Conservation (phyloP, 2,329 filamentous ascomycete species). For the Zasmidium cellare region DNA sequence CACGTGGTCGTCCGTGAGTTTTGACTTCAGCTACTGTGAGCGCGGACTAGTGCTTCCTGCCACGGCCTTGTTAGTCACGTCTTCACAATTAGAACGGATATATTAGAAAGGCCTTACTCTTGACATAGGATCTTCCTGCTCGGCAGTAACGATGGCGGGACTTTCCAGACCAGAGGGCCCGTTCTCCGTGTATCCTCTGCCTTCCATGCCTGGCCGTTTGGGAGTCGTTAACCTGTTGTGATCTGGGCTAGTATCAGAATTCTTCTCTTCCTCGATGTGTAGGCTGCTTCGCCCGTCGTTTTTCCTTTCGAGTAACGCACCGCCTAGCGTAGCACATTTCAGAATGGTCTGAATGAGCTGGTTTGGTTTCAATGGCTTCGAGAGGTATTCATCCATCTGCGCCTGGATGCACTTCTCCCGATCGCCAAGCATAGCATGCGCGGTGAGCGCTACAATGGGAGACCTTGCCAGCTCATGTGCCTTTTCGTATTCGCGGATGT, state of each 20-base stretch:
- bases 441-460: conserved; percentile 94
- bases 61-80: conserved; percentile 7
- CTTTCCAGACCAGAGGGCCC: conserved; percentile 64
- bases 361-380: conserved; percentile 94
- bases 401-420: conserved; percentile 97
- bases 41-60: conserved; percentile 30
- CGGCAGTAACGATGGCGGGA: conserved; percentile 61
- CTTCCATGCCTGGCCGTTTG: conserved; percentile 57
- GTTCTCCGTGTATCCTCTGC: conserved; percentile 68
- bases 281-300: conserved; percentile 40
- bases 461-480: conserved; percentile 77
- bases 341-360: conserved; percentile 97
- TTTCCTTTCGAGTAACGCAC: conserved; percentile 76
- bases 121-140: conserved; percentile 61
- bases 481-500: conserved; percentile 93
- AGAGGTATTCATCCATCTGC: conserved; percentile 98
- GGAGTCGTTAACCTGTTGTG: conserved; percentile 27
- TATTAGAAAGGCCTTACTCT: conserved; percentile 45
- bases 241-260: conserved; percentile 27
- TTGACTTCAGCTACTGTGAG: conserved; percentile 29
- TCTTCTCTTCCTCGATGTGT: conserved; percentile 23
- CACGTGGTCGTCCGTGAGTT: neutral
- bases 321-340: conserved; percentile 90
- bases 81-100: neutral
- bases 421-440: conserved; percentile 98